Base-by-base conservation (phyloP, 208 protist species). In the Jaenimonas drosophilae region DNA sequence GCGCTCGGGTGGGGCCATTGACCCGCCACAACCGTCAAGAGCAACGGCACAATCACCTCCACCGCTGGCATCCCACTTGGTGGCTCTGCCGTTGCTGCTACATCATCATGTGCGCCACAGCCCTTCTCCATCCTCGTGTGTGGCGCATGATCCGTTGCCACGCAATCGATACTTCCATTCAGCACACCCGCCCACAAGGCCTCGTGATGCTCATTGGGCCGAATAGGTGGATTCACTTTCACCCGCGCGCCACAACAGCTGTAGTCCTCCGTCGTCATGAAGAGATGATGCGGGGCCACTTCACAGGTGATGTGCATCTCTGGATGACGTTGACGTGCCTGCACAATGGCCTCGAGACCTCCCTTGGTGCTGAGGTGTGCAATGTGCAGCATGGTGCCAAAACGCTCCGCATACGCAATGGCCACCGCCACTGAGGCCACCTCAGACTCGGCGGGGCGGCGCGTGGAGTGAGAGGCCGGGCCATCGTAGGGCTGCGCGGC, bases 71-170 rank as follows among this genome's bases (percentile, higher is more conserved):
- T 91, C 24, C 94, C 94, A 32, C 91, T 94, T 29, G 90, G 89
- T 25, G 88, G 80, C 56, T 67, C 49, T 23, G 34, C 46, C 4
- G 29, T 28, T 21, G 38, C 42, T 25, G 27, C 49, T 9, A 17
- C 31, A 19, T 45, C 40, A 4, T 49, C 40, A 24, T 76, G 76
- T 16, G 25, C 59, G 20, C 11, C 42, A 31, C 62, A 48, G 32
- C 65, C 59, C 71, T 97, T 97, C 58, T 97, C 91, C 16, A 49
- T 62, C 3, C 78, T 34, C 3, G 84, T 88, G 65, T 97, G 94
- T 32, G 94, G 94, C 2, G 94, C 94, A 68, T 97, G 94, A 58
- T 97, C 91, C 23, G 91, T 96, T 44, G 70, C 87, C 43, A 97
- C 72, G 74, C 86, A 93, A 58, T 97, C 94, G 12, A 97, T 68